Percentiles rank a stretch among this genome's conserved stretches.
Conservation (phyloP, 352 stramenopile genomes). For the Pythium rhizo-oryzae region DNA sequence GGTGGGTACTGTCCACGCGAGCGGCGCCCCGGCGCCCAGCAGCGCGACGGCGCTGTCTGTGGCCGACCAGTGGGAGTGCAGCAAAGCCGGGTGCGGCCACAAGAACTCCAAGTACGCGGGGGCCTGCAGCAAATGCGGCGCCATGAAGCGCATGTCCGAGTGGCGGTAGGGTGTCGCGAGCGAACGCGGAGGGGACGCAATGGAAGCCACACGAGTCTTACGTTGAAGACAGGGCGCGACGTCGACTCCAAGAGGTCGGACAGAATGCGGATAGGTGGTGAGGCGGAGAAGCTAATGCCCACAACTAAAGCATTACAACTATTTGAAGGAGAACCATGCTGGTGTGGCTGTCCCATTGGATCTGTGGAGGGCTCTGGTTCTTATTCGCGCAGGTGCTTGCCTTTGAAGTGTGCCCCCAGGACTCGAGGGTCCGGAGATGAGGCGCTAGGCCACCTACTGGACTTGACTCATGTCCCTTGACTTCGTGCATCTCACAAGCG, state of each 20-base stretch:
- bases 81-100: constrained; percentile 62
- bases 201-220: no score
- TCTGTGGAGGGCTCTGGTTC: not conserved
- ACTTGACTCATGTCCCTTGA: no score
- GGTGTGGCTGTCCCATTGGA: not conserved
- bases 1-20: constrained; percentile 65
- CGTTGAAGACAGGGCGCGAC: no score
- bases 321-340: not conserved
- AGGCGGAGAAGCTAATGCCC: no score
- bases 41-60: constrained; percentile 31
- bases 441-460: not conserved
- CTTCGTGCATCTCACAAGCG: no score
- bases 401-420: no score
- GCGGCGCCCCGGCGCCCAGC: constrained; percentile 35
- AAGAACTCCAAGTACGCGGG: constrained; percentile 68
- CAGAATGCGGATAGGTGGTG: no score
- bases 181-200: no score
- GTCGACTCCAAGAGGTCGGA: no score
- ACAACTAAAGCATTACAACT: no score
- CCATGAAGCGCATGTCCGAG: constrained; percentile 79
- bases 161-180: constrained; percentile 47
- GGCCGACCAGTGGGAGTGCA: constrained; percentile 71
- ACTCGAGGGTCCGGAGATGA: no score
- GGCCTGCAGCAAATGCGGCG: constrained; percentile 70
- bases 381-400: not conserved